Evolutionary conservation across 805 yeast genomes (phyloP), one percentile per base, ranked within the genome.

Genomic region (Myxozyma mucilagina): DNA sequence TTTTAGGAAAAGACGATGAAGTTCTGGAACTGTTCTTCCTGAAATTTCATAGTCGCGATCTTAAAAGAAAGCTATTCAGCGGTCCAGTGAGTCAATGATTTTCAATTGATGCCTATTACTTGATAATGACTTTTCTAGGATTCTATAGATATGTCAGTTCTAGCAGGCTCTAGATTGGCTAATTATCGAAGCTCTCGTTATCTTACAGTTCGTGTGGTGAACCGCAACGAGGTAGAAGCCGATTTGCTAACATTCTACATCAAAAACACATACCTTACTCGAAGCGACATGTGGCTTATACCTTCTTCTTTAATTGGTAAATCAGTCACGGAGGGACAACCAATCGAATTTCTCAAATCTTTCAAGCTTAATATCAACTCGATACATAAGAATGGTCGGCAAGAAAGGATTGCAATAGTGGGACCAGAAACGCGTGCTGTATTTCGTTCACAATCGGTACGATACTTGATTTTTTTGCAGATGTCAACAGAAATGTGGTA

Each of bases 401-500:
- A 63, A 32, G 59, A 56, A 11, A 63, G 56, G 32, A 34, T 52
- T 6, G 58, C 63, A 14, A 38, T 54, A n/a, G 65, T 63, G 3
- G 67, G 67, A 3, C 60, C 67, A 2, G 61, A 83, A 32, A 92
- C 99, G 3, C 87, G 86, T 66, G 76, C 94, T 34, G 89, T 91
- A 0, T 93, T 89, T 72, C 80, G 99, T 50, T 90, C 97, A 1
- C 97, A 93, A 69, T 87, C 96, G 44, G 96, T 97, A 1, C 83
- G 88, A 59, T 76, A 93, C 59, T 82, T 90, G 14, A 88, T 92
- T 53, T 78, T 94, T 64, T 85, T 94, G 53, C 99, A 94, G 71
- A 84, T 92, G 63, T 89, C 97, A 0, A 82, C 87, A 43, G 99
- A 94, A 70, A 94, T 94, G 97, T 94, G 97, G 96, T 90, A 91